Evolutionary conservation across 2,329 filamentous ascomycete species (phyloP), one percentile per base, ranked within the genome.

Genomic region (Pyrenophora teres): DNA sequence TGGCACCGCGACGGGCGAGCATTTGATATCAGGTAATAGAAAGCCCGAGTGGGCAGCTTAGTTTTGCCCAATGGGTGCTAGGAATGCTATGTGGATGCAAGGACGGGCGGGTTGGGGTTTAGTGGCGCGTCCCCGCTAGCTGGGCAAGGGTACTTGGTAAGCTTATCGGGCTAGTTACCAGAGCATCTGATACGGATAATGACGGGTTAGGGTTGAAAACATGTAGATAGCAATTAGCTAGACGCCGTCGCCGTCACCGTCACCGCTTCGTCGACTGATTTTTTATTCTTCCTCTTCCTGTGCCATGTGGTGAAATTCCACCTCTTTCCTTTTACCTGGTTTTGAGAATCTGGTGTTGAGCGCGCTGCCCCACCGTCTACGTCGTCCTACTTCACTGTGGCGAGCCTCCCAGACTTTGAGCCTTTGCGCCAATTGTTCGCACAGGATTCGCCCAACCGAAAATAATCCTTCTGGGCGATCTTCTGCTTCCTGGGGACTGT

Each of bases 1-100:
- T 80, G 76, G 79, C 78, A 56, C 77, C 78, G 10, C 70, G 78
- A 58, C 67, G 78, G 54, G 46, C 54, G 23, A 57, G 54, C 31
- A 52, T 57, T 15, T 54, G 54, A 49, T 49, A 62, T 60, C 52
- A 60, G 35, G 56, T 62, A 62, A 62, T 57, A 32, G 41, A 60
- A 60, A 41, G 57, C 52, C 43, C 16, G 15, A 23, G 27, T 35
- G 40, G 30, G 19, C 46, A 46, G 59, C 52, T 37, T 62, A 55
- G 42, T 50, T 58, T 62, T 60, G 52, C 59, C 59, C 51, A 52
- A 56, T 56, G 27, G 7, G 59, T 54, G 42, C 38, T 47, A 49
- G 33, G 32, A 43, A 61, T 47, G 54, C 58, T 21, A 51, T 46
- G 45, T 36, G 41, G 50, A 44, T 56, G 57, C 52, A 56, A 47